Base-by-base conservation (phyloP, 1,284 basidiomycete genomes). In the Coriolopsis trogii region DNA sequence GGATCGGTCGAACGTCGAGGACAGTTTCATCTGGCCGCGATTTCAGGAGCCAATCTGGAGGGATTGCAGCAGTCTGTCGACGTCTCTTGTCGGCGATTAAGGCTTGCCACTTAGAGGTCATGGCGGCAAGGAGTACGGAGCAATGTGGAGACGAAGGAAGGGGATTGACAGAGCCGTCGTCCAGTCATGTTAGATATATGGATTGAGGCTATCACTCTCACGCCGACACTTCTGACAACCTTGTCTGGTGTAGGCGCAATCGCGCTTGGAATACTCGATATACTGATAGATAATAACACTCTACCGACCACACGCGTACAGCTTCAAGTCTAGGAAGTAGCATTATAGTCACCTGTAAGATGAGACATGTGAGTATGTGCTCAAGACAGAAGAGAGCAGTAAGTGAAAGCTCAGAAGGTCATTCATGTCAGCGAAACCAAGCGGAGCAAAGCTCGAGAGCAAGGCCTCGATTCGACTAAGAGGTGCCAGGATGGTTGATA, bases 401-500 rank as follows among this genome's bases (percentile, higher is more conserved):
- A n/a, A 16, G 24, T 33, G 0, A 49, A 67, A 71, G 73, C 76
- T 88, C 85, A 86, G 85, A 79, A 72, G 79, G 87, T 84, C 87
- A 82, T 84, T 82, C 67, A 89, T 89, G 87, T 89, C 87, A 89
- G 80, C 82, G 79, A 82, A 71, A 70, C 77, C 73, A 67, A 68
- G 60, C 46, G 53, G 59, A 67, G 67, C 66, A 67, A 66, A 58
- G 65, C 70, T 68, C 68, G 64, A 42, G 57, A 68, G 69, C 59
- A 58, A 53, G 75, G 68, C 75, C 72, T 78, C 82, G 54, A 68
- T 78, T 90, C 85, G 83, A 89, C 87, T 89, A 89, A 89, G 87
- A 90, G 87, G 87, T 89, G 86, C 87, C 87, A 90, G 81, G 79
- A 66, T 78, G 84, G 85, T 86, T 82, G 78, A 71, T 70, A 72